phyloP scores from a whole-genome alignment of 768 basidiomycete species.

The Boletus rex-veris region DNA sequence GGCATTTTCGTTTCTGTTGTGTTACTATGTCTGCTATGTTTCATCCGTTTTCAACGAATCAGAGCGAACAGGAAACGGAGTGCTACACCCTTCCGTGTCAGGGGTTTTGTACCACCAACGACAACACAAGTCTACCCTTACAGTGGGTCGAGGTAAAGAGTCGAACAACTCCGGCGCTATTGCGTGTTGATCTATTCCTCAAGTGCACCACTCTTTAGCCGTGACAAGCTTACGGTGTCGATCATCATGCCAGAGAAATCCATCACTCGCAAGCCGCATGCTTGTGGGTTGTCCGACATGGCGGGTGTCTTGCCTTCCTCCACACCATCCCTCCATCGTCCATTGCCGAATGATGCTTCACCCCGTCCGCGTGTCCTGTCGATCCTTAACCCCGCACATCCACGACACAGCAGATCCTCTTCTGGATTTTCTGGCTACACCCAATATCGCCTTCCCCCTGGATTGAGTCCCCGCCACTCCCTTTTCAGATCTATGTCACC shows the following conservation, averaged over 20 bases:
- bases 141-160: slow-evolving; percentile 11
- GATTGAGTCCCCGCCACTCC: slow-evolving; percentile 8
- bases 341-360: slow-evolving; percentile 5
- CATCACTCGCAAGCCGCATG: slow-evolving; percentile 36
- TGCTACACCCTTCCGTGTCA: slow-evolving; percentile 38
- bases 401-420: slow-evolving; percentile 34
- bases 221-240: slow-evolving; percentile 40
- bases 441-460: slow-evolving; percentile 15
- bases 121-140: slow-evolving; percentile 2
- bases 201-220: slow-evolving; percentile 36
- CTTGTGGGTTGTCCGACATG: slow-evolving; percentile 42
- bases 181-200: background rate
- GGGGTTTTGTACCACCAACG: slow-evolving; percentile 3
- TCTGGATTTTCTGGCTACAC: slow-evolving; percentile 39
- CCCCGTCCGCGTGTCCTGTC: slow-evolving; percentile 15
- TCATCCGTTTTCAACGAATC: slow-evolving; percentile 40
- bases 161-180: background rate
- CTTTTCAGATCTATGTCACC: slow-evolving; percentile 21
- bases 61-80: slow-evolving; percentile 35
- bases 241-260: slow-evolving; percentile 55
- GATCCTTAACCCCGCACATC: slow-evolving; percentile 16
- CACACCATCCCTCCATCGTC: slow-evolving; percentile 31
- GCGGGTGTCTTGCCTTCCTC: slow-evolving; percentile 36
- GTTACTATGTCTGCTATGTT: slow-evolving; percentile 35
- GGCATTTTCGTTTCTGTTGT: slow-evolving; percentile 12